A percentile compares a stretch with the other conserved stretches of the same genome.
Conservation (phyloP, 805 yeast species). For the Lipomyces oligophaga region DNA sequence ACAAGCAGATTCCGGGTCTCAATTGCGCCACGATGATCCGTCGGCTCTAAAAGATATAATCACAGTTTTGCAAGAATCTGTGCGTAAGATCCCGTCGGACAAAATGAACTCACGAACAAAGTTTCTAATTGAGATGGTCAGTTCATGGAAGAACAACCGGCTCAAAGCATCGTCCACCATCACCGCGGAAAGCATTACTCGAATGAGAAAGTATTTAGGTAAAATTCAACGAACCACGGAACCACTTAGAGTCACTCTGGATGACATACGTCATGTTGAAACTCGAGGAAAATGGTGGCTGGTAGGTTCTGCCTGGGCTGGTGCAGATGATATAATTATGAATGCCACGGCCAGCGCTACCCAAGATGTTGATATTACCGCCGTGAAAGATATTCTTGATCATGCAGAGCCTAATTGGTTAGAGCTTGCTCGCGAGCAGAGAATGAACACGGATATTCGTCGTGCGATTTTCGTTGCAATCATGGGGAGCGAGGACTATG, state of each 20-base stretch:
- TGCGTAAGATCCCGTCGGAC: slow-evolving; percentile 37
- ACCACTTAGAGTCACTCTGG: slow-evolving; percentile 76
- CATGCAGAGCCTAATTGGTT: slow-evolving; percentile 81
- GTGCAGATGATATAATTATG: slow-evolving; percentile 36
- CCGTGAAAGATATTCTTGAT: slow-evolving; percentile 60
- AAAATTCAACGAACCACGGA: slow-evolving; percentile 49
- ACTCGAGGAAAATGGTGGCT: slow-evolving; percentile 98
- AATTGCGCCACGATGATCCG: slow-evolving; percentile 88
- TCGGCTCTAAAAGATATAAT: slow-evolving; percentile 77
- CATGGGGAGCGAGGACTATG: slow-evolving; percentile 90
- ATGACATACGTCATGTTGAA: slow-evolving; percentile 73
- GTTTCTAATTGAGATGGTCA: slow-evolving; percentile 78
- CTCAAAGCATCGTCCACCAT: slow-evolving; percentile 42
- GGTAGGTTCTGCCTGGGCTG: slow-evolving; percentile 97
- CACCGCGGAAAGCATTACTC: slow-evolving; percentile 50
- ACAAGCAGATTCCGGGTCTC: slow-evolving; percentile 58
- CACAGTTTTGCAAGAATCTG: slow-evolving; percentile 49
- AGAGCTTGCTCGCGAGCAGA: slow-evolving; percentile 74
- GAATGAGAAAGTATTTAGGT: slow-evolving; percentile 64
- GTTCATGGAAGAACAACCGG: slow-evolving; percentile 83
- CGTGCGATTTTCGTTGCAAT: slow-evolving; percentile 89
- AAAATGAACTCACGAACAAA: slow-evolving; percentile 55
- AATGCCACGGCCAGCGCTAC: slow-evolving; percentile 20
- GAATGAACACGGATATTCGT: slow-evolving; percentile 95
- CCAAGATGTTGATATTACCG: slow-evolving; percentile 43